Conservation (phyloP, 441 rosid genomes). For the Arabidopsis hybrid region DNA sequence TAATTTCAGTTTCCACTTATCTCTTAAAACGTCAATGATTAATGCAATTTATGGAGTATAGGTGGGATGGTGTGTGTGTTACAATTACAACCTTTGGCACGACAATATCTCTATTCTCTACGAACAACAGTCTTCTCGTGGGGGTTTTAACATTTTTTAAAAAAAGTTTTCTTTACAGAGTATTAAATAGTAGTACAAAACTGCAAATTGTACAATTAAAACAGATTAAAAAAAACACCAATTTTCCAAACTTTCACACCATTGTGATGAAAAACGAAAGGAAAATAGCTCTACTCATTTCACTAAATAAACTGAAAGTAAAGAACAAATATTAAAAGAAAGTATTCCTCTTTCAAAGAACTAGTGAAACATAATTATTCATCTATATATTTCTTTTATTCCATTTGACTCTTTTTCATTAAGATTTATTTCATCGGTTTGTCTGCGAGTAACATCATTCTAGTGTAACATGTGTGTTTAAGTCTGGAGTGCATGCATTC, state of each 20-base stretch:
- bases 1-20: background rate
- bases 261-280: background rate
- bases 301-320: background rate
- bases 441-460: background rate
- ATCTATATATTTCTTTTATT: background rate
- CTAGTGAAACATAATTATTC: background rate
- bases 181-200: background rate
- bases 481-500: background rate
- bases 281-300: background rate
- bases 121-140: slow-evolving; percentile 10
- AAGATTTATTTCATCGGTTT: no score
- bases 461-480: background rate
- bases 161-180: background rate
- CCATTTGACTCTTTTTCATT: background rate
- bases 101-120: background rate
- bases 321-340: background rate
- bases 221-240: no score
- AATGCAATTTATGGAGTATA: slow-evolving; percentile 16
- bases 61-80: background rate
- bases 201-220: background rate
- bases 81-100: background rate
- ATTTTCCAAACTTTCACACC: background rate
- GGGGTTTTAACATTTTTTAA: background rate
- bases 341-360: background rate
- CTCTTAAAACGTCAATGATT: slow-evolving; percentile 1